Percentiles rank a stretch among this genome's conserved stretches.
Evolutionary conservation across 2,329 filamentous ascomycete genomes (phyloP).

Genomic region (Calonectria pseudoturangicola): DNA sequence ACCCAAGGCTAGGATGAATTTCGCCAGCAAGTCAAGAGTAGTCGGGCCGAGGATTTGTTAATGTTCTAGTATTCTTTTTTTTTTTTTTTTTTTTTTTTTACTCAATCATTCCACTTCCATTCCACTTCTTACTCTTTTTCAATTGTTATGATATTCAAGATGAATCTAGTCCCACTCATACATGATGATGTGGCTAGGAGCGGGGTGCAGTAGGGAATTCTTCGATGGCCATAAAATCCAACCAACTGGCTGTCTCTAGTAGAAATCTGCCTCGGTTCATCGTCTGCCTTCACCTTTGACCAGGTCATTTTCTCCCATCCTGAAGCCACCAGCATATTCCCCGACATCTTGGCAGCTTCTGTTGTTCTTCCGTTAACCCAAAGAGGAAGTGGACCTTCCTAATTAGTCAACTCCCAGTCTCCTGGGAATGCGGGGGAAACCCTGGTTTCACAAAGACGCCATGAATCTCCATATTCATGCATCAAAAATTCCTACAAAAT

Average conservation of each 20-base stretch:
- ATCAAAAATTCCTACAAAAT: neutral
- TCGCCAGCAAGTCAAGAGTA: too few relatives aligned
- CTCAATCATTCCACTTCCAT: too few relatives aligned
- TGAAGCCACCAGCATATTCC: neutral
- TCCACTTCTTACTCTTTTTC: too few relatives aligned
- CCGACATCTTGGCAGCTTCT: neutral
- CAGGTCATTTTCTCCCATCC: neutral
- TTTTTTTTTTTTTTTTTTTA: too few relatives aligned
- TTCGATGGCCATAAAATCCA: neutral
- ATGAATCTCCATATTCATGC: neutral
- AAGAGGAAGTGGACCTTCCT: slow-evolving; percentile 21
- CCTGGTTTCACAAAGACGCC: slow-evolving; percentile 1
- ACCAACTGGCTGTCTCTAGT: neutral
- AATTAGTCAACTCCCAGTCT: neutral
- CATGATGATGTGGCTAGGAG: neutral
- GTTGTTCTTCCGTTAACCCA: slow-evolving; percentile 1
- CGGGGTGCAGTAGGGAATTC: too few relatives aligned
- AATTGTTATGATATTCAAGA: too few relatives aligned
- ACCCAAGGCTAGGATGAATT: too few relatives aligned
- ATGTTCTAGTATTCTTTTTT: too few relatives aligned
- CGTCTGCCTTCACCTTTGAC: neutral
- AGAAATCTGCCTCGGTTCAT: slow-evolving; percentile 4
- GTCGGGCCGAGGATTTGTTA: too few relatives aligned
- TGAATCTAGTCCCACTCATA: neutral
- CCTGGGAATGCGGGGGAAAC: slow-evolving; percentile 3